Evolutionary conservation across 768 basidiomycete species (phyloP).

Genomic region (Pleurotus tuoliensis): DNA sequence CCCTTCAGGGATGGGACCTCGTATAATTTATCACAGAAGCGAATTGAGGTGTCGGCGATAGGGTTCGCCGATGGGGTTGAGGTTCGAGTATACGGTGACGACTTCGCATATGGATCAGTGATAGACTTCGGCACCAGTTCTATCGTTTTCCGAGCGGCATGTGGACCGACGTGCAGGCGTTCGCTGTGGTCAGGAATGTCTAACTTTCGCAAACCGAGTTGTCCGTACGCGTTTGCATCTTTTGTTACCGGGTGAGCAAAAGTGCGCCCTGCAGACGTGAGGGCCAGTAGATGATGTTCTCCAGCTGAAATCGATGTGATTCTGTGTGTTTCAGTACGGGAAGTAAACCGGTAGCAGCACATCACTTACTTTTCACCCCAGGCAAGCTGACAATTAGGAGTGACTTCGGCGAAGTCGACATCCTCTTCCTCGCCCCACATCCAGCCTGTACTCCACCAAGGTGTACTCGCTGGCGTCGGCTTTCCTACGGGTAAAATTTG

Average conservation of each 20-base stretch:
- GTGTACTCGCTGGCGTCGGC: slow-evolving; percentile 38
- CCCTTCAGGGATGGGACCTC: slow-evolving; percentile 74
- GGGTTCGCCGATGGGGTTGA: slow-evolving; percentile 24
- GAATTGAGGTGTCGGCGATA: slow-evolving; percentile 40
- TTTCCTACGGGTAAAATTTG: slow-evolving; percentile 39
- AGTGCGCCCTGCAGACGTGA: slow-evolving; percentile 70
- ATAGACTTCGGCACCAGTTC: slow-evolving; percentile 57
- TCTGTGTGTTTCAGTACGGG: slow-evolving; percentile 30
- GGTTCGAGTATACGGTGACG: slow-evolving; percentile 37
- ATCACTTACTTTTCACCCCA: slow-evolving; percentile 63
- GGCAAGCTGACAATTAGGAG: slow-evolving; percentile 47
- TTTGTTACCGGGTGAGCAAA: slow-evolving; percentile 75
- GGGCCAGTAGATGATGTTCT: slow-evolving; percentile 63
- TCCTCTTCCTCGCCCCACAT: slow-evolving; percentile 48
- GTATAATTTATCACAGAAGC: slow-evolving; percentile 66
- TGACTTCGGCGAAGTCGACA: slow-evolving; percentile 59
- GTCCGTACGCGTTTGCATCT: slow-evolving; percentile 75
- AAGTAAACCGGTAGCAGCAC: not conserved
- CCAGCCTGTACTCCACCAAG: slow-evolving; percentile 65
- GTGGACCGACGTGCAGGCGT: not conserved
- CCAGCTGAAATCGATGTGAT: slow-evolving; percentile 75
- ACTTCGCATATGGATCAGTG: slow-evolving; percentile 44
- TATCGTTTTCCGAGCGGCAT: slow-evolving; percentile 33
- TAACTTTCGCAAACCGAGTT: slow-evolving; percentile 75
- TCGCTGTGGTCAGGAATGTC: slow-evolving; percentile 39